phyloP scores from a whole-genome alignment of 2,329 filamentous ascomycete species.

The Tolypocladium cylindrosporum region DNA sequence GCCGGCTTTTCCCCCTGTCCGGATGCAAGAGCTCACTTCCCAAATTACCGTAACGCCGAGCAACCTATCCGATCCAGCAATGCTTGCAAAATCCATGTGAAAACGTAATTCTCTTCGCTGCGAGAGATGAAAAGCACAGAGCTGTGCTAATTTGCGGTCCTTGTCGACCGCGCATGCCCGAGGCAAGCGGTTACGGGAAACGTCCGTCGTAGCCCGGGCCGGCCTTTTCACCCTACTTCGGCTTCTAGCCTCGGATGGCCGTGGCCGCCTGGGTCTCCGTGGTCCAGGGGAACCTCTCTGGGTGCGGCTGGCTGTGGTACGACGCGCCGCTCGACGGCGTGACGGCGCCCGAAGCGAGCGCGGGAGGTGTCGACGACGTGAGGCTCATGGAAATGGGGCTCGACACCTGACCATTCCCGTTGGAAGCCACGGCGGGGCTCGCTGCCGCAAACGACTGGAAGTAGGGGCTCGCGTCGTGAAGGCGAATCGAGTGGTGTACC shows the following conservation, averaged over 20 bases:
- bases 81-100: neutral
- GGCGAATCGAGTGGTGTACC: slow-evolving; percentile 15
- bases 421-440: slow-evolving; percentile 6
- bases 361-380: slow-evolving; percentile 32
- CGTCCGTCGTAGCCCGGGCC: neutral
- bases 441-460: slow-evolving; percentile 10
- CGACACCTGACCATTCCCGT: slow-evolving; percentile 13
- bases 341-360: slow-evolving; percentile 36
- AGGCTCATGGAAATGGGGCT: slow-evolving; percentile 25
- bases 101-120: neutral
- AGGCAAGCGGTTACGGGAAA: neutral
- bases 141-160: neutral
- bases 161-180: neutral
- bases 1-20: neutral
- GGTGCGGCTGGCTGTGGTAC: slow-evolving; percentile 25
- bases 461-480: slow-evolving; percentile 7
- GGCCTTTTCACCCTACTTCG: neutral
- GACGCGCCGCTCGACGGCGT: slow-evolving; percentile 31
- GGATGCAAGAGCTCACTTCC: neutral
- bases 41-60: neutral
- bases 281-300: slow-evolving; percentile 36
- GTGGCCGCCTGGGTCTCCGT: slow-evolving; percentile 38
- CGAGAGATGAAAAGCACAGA: neutral
- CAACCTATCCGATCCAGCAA: neutral
- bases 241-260: slow-evolving; percentile 32